These are phyloP conservation scores for Aspergillus novofumigatus DNA, from an alignment of 2,329 filamentous ascomycete species.

Conservation along the genomic window DNA sequence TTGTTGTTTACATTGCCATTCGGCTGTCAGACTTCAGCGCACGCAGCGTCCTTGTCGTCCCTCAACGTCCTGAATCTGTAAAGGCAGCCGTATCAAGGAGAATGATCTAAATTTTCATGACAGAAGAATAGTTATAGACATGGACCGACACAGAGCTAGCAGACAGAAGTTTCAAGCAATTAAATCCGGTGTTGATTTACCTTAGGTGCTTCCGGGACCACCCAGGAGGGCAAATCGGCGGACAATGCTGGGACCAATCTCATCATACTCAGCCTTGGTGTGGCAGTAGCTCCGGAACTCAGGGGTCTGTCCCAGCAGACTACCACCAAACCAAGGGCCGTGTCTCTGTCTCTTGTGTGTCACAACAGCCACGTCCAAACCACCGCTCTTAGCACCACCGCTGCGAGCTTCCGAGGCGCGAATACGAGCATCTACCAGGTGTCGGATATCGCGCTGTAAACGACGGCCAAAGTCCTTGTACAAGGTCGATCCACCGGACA, in stretches of 20 bases:
- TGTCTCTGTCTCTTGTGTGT: constrained; percentile 96
- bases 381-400: constrained; percentile 87
- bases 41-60: not conserved
- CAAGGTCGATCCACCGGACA: constrained; percentile 92
- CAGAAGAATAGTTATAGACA: not conserved
- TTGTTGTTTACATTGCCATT: not conserved
- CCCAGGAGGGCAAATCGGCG: constrained; percentile 90
- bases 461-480: constrained; percentile 98
- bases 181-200: not conserved
- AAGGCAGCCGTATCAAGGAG: not conserved
- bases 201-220: constrained; percentile 65
- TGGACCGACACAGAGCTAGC: not conserved
- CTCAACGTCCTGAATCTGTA: not conserved
- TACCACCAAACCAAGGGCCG: constrained; percentile 97
- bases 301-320: constrained; percentile 90
- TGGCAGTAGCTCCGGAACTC: constrained; percentile 99
- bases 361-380: constrained; percentile 94
- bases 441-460: constrained; percentile 94
- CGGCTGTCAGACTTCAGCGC: not conserved
- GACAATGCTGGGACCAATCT: constrained; percentile 93
- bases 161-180: not conserved
- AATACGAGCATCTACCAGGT: constrained; percentile 89
- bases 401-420: constrained; percentile 86
- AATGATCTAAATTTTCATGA: not conserved
- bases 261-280: constrained; percentile 84